Base-by-base conservation (phyloP, 2,329 filamentous ascomycete genomes). In the Aureobasidium sp. region DNA sequence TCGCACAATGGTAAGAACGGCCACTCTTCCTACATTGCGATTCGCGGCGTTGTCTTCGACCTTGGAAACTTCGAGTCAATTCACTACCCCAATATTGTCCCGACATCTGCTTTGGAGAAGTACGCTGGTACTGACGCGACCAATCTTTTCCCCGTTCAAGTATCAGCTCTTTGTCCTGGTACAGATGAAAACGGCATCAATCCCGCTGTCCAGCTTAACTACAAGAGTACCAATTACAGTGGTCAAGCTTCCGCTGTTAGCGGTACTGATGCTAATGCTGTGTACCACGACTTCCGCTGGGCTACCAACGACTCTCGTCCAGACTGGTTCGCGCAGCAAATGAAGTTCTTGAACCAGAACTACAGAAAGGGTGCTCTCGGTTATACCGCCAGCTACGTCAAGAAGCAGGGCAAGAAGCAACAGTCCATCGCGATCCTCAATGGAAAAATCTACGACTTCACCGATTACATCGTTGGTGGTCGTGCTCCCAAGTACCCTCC, bases 321-420 rank as follows among this genome's bases (percentile, higher is more conserved):
- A 1, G 91, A 96, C 71, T 99, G 94, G 94, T 97, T 93, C 77
- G 87, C 82, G 63, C 90, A 99, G 76, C 87, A 92, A 73, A 91
- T 97, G 83, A 81, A 86, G 36, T 85, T 86, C 73, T 78, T 99
- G 59, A 88, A 87, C 68, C 76, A 84, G 36, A 87, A 86, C 67
- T 97, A 88, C 80, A 88, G 89, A 76, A 95, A 95, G 74, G 94
- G 94, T 53, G 87, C 86, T 66, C 80, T 99, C 56, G 94, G 92
- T 29, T 99, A 92, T 74, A 90, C 89, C 10, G 77, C 87, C 0
- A 70, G 89, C 65, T 95, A 94, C 69, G 82, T 99, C 59, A 81
- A 82, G 66, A 90, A 82, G 0, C 80, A 96, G 17, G 86, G 84
- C 8, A 81, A 82, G 34, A 83, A 88, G 68, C 74, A 81, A 39